A percentile compares a stretch with the other conserved stretches of the same genome.
Evolutionary conservation across 257 asterid genomes (phyloP).

Genomic region (Forsythia suspensa): DNA sequence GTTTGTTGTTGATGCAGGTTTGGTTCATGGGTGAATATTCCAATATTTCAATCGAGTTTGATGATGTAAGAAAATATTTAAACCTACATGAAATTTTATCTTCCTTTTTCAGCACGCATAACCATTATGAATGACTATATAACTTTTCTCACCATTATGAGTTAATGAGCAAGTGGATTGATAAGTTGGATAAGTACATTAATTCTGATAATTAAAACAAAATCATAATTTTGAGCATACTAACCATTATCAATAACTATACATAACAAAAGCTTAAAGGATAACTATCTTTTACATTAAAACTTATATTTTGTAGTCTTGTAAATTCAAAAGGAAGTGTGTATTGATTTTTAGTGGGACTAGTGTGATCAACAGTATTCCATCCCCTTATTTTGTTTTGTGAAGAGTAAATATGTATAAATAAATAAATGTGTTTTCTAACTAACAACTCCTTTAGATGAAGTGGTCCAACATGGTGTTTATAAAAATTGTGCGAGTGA

Average conservation of each 20-base stretch:
- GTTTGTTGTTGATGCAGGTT: constrained; percentile 51
- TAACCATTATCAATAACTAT: not conserved
- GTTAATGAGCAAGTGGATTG: not conserved
- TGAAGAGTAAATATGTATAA: not conserved
- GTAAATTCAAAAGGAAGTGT: not conserved
- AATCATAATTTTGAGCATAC: not conserved
- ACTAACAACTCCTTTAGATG: not conserved
- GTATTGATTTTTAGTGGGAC: not conserved
- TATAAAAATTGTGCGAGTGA: not conserved
- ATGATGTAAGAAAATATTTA: constrained; percentile 61
- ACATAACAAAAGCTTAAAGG: not conserved
- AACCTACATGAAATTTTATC: not conserved
- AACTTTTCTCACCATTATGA: not conserved
- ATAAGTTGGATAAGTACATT: not conserved
- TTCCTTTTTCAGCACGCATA: not conserved
- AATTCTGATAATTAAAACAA: not conserved
- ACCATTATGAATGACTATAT: not conserved
- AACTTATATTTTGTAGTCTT: not conserved
- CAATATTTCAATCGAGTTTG: constrained; percentile 85
- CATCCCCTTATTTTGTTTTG: not conserved
- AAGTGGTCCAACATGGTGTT: not conserved
- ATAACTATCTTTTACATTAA: too few species aligned
- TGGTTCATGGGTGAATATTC: constrained; percentile 96
- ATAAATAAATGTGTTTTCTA: not conserved
- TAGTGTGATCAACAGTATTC: not conserved